Evolutionary conservation across 306 rosid species (phyloP), one percentile per base, ranked within the genome.

Genomic region (Acacia crassicarpa): DNA sequence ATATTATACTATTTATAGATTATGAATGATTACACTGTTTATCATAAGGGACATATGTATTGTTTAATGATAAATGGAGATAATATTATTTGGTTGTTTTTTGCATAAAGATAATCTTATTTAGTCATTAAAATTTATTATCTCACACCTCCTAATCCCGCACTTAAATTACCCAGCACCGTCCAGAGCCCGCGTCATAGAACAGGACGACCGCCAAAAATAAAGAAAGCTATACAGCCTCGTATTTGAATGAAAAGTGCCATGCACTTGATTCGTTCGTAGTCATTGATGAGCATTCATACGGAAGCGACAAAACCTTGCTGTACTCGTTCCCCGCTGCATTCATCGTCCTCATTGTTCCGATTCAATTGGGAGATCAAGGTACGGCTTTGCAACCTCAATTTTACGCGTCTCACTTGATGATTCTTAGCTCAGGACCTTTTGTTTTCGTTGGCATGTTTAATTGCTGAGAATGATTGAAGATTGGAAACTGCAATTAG

Each of bases 261-360:
- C 56, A 71, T 13, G 75, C 75, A 45, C 49, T 69, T 13, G 35
- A 71, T 44, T 15, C 40, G 38, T 71, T 7, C n/a, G 54, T 71
- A 22, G 17, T 71, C 75, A 71, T 71, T 45, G 38, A 71, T 71
- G 58, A 45, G 15, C 75, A 71, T 70, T 70, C 8, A 70, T 70
- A n/a, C 51, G 54, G 74, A 70, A 70, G 35, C 74, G 74, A 70
- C 74, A 70, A 41, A 71, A 23, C 56, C 13, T 23, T 44, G 58
- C 35, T 71, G 40, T 23, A 2, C 35, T 14, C 8, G 8, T 38
- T 38, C 73, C 27, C 25, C 74, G n/a, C 46, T 2, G 15, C 30
- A 19, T 68, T 41, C 20, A 2, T 41, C 75, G 22, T 22, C 75
- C 13, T 22, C 58, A 14, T 23, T 44, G 9, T 71, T 71, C 27